phyloP scores from a whole-genome alignment of 176 grass and related monocot species.

The Ananas comosus region DNA sequence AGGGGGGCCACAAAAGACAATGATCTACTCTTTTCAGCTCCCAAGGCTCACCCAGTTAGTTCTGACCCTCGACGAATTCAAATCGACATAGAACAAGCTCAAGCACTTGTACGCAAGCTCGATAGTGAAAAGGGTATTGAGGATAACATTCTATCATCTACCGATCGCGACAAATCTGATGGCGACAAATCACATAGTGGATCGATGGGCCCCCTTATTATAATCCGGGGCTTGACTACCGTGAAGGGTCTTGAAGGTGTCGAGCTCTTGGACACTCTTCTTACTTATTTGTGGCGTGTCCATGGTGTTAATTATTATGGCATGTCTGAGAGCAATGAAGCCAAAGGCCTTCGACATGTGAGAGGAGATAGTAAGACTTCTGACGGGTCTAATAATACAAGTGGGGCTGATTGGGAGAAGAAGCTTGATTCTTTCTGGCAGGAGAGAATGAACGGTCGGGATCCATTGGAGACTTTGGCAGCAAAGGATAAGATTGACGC shows the following conservation, averaged over 20 bases:
- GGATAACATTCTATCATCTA: slow-evolving; percentile 56
- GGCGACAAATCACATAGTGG: slow-evolving; percentile 80
- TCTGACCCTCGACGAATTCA: slow-evolving; percentile 67
- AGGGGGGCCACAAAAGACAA: slow-evolving; percentile 58
- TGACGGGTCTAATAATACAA: slow-evolving; percentile 43
- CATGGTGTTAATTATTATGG: slow-evolving; percentile 99
- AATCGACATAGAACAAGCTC: slow-evolving; percentile 70
- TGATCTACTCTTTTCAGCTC: slow-evolving; percentile 52
- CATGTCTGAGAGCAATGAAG: slow-evolving; percentile 56
- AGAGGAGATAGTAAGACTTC: slow-evolving; percentile 65
- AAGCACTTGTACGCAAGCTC: slow-evolving; percentile 61
- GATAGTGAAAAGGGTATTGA: slow-evolving; percentile 84
- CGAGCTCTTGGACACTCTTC: slow-evolving; percentile 78
- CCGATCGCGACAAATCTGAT: slow-evolving; percentile 57
- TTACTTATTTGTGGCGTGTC: slow-evolving; percentile 93
- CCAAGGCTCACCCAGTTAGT: slow-evolving; percentile 62
- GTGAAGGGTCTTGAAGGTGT: slow-evolving; percentile 96
- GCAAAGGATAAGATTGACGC: slow-evolving; percentile 96
- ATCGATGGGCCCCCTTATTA: slow-evolving; percentile 97
- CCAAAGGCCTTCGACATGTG: slow-evolving; percentile 71
- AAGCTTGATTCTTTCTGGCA: slow-evolving; percentile 82
- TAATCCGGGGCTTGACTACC: slow-evolving; percentile 81
- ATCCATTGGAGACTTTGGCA: slow-evolving; percentile 65
- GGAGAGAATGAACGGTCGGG: slow-evolving; percentile 68
- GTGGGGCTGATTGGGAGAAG: slow-evolving; percentile 81